Conservation (phyloP, 2,329 filamentous ascomycete species). For the Cordyceps militaris region DNA sequence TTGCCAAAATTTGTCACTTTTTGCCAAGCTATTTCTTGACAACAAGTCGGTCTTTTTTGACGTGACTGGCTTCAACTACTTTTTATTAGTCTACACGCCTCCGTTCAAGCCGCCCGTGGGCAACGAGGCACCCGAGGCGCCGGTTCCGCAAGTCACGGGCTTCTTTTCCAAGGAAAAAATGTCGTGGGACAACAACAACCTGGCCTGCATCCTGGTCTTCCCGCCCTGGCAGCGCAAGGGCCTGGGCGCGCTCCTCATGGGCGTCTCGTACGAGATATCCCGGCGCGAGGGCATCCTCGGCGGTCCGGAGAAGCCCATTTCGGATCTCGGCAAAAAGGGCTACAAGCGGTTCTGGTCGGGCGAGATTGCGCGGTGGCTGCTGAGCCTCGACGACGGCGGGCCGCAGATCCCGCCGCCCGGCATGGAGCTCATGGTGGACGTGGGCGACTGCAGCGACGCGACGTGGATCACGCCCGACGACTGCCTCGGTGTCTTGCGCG, state of each 20-base stretch:
- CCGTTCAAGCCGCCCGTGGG: conserved; percentile 19
- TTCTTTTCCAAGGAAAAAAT: conserved; percentile 99
- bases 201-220: conserved; percentile 93
- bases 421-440: conserved; percentile 49
- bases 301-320: conserved; percentile 90
- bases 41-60: conserved; percentile 99
- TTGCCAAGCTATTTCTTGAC: conserved; percentile 95
- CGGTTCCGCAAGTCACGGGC: conserved; percentile 57
- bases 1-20: conserved; percentile 90
- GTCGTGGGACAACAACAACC: conserved; percentile 97
- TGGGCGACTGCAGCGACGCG: conserved; percentile 64
- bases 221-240: conserved; percentile 92
- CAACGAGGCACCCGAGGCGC: conserved; percentile 9
- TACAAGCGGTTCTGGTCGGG: conserved; percentile 83
- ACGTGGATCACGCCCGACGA: conserved; percentile 86
- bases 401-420: conserved; percentile 21
- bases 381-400: conserved; percentile 36
- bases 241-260: conserved; percentile 83
- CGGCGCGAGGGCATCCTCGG: conserved; percentile 75
- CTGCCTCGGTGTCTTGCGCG: conserved; percentile 67
- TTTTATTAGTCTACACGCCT: conserved; percentile 72
- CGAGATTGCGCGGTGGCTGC: conserved; percentile 67
- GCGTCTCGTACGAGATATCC: conserved; percentile 86
- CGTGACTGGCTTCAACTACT: conserved; percentile 89
- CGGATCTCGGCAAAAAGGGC: conserved; percentile 72